Evolutionary conservation across 495 filamentous ascomycete species (phyloP).

Genomic region (Aspergillus coremiiformis): DNA sequence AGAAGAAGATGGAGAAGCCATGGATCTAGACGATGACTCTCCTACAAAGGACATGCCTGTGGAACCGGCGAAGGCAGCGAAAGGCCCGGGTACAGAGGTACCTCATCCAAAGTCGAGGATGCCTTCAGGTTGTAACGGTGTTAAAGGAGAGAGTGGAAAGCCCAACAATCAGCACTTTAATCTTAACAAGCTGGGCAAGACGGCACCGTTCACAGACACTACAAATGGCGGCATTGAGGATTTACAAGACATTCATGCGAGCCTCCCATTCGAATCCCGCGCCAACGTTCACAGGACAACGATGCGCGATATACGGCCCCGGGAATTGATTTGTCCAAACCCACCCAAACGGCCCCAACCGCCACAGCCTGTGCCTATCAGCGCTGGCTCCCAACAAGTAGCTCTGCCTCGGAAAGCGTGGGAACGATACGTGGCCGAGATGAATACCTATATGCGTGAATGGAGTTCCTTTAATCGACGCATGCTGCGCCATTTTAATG

Average conservation of each 20-base stretch:
- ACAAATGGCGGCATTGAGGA: constrained; percentile 51
- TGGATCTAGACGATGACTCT: constrained; percentile 45
- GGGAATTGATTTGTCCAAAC: constrained; percentile 49
- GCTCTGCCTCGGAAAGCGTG: constrained; percentile 41
- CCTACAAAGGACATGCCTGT: constrained; percentile 10
- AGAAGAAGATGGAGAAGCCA: constrained; percentile 30
- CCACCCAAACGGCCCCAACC: constrained; percentile 51
- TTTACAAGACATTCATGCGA: constrained; percentile 57
- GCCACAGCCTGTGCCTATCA: constrained; percentile 16
- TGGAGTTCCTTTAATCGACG: constrained; percentile 59
- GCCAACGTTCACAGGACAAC: constrained; percentile 31
- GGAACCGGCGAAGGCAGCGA: constrained; percentile 2
- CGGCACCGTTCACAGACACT: constrained; percentile 54
- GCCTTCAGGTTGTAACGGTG: constrained; percentile 19
- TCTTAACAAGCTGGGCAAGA: constrained; percentile 57
- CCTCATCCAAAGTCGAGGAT: constrained; percentile 14
- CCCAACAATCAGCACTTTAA: constrained; percentile 35
- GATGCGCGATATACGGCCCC: constrained; percentile 23
- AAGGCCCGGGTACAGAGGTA: constrained; percentile 1
- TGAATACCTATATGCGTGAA: constrained; percentile 60
- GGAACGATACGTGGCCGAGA: constrained; percentile 52
- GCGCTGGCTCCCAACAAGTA: constrained; percentile 19
- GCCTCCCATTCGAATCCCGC: constrained; percentile 66
- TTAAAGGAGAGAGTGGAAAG: constrained; percentile 39
- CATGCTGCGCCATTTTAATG: constrained; percentile 60